Base-by-base conservation (phyloP, 345 rosid species). In the Syzygium oleosum region DNA sequence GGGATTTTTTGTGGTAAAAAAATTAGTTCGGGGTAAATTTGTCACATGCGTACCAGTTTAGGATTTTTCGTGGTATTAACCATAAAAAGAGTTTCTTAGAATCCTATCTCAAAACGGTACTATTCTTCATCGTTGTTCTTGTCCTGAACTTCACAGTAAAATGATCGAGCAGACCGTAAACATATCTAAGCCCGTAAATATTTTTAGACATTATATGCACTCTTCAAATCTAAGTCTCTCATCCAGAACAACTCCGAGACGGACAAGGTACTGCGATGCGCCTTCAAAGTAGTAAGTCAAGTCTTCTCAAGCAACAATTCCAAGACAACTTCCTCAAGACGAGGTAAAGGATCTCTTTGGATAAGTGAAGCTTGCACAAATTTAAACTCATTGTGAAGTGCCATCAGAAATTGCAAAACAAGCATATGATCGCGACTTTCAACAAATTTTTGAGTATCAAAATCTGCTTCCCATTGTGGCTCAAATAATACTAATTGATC, bases 91-190 rank as follows among this genome's bases (percentile, higher is more conserved):
- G 16, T 59, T 59, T 59, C 29, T 58, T 58, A 25, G 14, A 58
- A 9, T 58, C 63, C 13, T 0, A 13, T 59, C 17, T 27, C 31
- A 59, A 59, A 59, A 59, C 12, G 7, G 23, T 59, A 27, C 13
- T 59, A 11, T 27, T 27, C 16, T 59, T 27, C 16, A 59, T 0
- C 0, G 1, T 63, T 2, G 1, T 63, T 2, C 9, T 14, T 63
- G 5, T 63, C 19, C 19, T 6, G 21, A 25, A 63, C 38, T 63
- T 63, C 15, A 4, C 38, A 63, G 14, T 19, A 63, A 63, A n/a
- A 63, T 63, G 38, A 7, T 63, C 0, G 0, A n/a, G 73, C 9
- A 63, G 16, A 6, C 31, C 17, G 0, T 25, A 12, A 59, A 27
- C 41, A 38, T 38, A 38, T 38, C 41, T 38, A 38, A 38, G 41